Conservation (phyloP, 1,284 basidiomycete genomes). For the Stygiomarasmius scandens region DNA sequence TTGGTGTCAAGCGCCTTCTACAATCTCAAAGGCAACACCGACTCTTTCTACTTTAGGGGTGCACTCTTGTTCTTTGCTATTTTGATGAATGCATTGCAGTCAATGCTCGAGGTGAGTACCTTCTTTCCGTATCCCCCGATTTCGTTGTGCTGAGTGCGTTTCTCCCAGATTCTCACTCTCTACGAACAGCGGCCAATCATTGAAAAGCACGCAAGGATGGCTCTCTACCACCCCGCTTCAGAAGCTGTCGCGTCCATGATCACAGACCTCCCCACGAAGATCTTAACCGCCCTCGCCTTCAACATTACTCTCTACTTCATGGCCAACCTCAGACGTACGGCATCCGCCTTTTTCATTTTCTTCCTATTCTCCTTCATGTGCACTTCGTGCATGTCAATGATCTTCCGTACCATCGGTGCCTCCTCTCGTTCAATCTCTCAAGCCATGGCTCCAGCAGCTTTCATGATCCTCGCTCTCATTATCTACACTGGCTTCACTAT, state of each 20-base stretch:
- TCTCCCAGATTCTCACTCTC: slow-evolving; percentile 21
- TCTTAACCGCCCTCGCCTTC: slow-evolving; percentile 18
- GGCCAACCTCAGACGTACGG: slow-evolving; percentile 17
- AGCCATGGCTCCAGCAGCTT: slow-evolving; percentile 42
- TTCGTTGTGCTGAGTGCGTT: neutral
- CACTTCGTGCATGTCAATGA: slow-evolving; percentile 43
- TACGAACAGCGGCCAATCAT: slow-evolving; percentile 49
- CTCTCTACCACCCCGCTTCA: slow-evolving; percentile 15
- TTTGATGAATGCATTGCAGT: slow-evolving; percentile 11
- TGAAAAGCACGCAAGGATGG: slow-evolving; percentile 14
- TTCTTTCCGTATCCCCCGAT: neutral
- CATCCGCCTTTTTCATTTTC: slow-evolving; percentile 25
- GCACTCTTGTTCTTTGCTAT: slow-evolving; percentile 37
- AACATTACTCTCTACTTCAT: slow-evolving; percentile 13
- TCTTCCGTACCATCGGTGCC: slow-evolving; percentile 47
- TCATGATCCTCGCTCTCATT: slow-evolving; percentile 43
- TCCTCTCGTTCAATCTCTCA: slow-evolving; percentile 37
- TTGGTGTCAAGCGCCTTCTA: slow-evolving; percentile 55
- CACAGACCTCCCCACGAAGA: slow-evolving; percentile 21
- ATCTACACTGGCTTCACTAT: slow-evolving; percentile 33
- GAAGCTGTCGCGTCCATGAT: slow-evolving; percentile 26
- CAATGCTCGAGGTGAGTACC: slow-evolving; percentile 10
- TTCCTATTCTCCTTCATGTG: slow-evolving; percentile 34
- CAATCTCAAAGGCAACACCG: slow-evolving; percentile 41
- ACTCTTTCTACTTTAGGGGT: slow-evolving; percentile 51